A percentile compares a stretch with the other conserved stretches of the same genome.
Evolutionary conservation across 371 early-diverging fungal species (phyloP).

Genomic region (Lichtheimia ramosa): DNA sequence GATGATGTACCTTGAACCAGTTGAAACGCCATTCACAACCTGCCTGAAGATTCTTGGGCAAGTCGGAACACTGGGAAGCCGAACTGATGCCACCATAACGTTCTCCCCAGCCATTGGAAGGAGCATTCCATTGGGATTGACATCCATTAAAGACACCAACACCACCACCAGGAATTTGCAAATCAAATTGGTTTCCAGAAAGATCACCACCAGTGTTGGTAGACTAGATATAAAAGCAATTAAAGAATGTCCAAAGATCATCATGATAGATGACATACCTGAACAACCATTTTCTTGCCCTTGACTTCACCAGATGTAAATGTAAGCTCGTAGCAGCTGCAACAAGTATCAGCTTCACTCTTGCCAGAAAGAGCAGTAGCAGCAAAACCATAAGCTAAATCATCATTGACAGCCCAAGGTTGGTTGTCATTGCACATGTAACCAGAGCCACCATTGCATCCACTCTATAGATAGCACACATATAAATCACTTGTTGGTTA

Average conservation of each 20-base stretch:
- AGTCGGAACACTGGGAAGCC: constrained; percentile 22
- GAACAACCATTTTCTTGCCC: constrained; percentile 49
- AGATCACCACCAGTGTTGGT: constrained; percentile 46
- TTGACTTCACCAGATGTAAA: constrained; percentile 33
- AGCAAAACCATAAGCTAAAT: constrained; percentile 49
- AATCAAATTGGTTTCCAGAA: constrained; percentile 41
- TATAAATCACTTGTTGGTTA: background rate
- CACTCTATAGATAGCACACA: constrained; percentile 19
- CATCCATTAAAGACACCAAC: constrained; percentile 51
- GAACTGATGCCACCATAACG: constrained; percentile 41
- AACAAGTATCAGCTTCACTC: constrained; percentile 37
- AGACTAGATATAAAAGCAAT: too few species aligned
- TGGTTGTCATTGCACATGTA: constrained; percentile 49
- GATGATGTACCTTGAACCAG: constrained; percentile 32
- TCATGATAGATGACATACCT: constrained; percentile 27
- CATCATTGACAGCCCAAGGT: constrained; percentile 40
- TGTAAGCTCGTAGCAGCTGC: constrained; percentile 47
- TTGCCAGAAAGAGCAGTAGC: constrained; percentile 35
- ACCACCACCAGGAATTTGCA: constrained; percentile 53
- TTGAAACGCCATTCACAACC: constrained; percentile 46
- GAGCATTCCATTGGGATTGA: constrained; percentile 31
- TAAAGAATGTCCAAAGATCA: too few species aligned
- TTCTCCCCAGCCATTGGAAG: constrained; percentile 36
- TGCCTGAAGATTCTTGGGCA: constrained; percentile 38
- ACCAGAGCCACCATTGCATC: constrained; percentile 37